phyloP scores from a whole-genome alignment of 257 asterid genomes.

The Jacaranda copaia region DNA sequence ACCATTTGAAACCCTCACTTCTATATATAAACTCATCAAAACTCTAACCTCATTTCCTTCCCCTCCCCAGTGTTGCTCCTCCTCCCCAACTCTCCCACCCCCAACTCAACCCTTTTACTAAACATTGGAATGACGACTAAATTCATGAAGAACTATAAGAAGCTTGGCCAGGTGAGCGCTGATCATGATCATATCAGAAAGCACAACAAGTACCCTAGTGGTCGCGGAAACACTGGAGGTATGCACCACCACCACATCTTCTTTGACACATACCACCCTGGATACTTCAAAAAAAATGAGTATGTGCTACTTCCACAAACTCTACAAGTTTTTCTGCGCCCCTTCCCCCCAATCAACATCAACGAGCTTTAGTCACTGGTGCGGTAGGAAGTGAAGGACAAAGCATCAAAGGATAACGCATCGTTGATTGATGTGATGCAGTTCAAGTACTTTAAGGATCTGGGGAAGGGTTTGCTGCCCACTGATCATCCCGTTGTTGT shows the following conservation, averaged over 20 bases:
- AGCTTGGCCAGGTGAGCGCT: slow-evolving; percentile 84
- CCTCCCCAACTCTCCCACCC: not conserved
- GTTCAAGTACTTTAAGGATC: slow-evolving; percentile 70
- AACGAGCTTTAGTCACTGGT: slow-evolving; percentile 67
- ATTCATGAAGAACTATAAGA: slow-evolving; percentile 79
- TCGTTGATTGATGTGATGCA: slow-evolving; percentile 68
- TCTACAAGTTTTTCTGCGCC: slow-evolving; percentile 68
- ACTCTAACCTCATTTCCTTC: slow-evolving; percentile 38
- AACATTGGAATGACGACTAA: slow-evolving; percentile 60
- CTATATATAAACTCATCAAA: slow-evolving; percentile 36
- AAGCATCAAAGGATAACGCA: slow-evolving; percentile 53
- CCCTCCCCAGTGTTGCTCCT: slow-evolving; percentile 28
- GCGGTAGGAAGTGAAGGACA: slow-evolving; percentile 65
- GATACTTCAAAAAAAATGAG: slow-evolving; percentile 80
- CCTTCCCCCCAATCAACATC: slow-evolving; percentile 72
- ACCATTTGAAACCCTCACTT: no score
- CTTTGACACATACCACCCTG: slow-evolving; percentile 78
- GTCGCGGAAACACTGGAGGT: slow-evolving; percentile 80
- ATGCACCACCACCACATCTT: slow-evolving; percentile 87
- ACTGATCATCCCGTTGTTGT: slow-evolving; percentile 52
- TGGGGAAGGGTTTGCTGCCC: slow-evolving; percentile 65
- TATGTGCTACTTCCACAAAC: slow-evolving; percentile 71
- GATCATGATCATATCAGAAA: slow-evolving; percentile 78
- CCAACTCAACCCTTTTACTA: not conserved
- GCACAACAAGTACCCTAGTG: slow-evolving; percentile 84